phyloP scores from a whole-genome alignment of 78 protist species.

The Dictyostelium capitatum region DNA sequence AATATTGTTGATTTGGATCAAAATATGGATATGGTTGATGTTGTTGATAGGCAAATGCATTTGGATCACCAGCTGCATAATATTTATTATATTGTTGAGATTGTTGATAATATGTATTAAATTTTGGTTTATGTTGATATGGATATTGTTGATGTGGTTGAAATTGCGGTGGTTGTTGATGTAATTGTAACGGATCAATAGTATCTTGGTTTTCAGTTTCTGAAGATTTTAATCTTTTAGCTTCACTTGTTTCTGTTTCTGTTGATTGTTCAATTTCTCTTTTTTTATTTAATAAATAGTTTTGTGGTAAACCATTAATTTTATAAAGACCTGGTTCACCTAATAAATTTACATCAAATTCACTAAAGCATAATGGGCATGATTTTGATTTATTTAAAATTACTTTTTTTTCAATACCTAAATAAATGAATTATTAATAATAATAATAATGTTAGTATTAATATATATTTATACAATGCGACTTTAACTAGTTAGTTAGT shows the following conservation, averaged over 20 bases:
- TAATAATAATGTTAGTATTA: no score
- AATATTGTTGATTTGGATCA: conserved; percentile 10
- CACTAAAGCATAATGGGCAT: conserved; percentile 11
- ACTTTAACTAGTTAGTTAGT: no score
- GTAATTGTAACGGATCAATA: not conserved
- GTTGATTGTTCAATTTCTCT: conserved; percentile 2
- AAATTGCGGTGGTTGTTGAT: not conserved
- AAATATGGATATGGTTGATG: not conserved
- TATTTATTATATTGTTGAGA: not conserved
- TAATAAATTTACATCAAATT: not conserved
- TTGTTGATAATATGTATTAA: not conserved
- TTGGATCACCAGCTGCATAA: not conserved
- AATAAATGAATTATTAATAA: no score
- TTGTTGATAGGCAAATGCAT: not conserved
- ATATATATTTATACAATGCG: no score
- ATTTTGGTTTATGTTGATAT: conserved; percentile 12
- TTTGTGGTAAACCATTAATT: conserved; percentile 10
- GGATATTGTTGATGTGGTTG: not conserved
- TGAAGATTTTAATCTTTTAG: not conserved
- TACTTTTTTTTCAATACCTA: not conserved
- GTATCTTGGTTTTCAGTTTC: not conserved
- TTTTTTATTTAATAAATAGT: not conserved
- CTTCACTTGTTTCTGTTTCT: not conserved
- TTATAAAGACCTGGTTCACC: conserved; percentile 13
- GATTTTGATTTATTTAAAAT: conserved; percentile 1